Conservation (phyloP, 805 yeast species). For the Ogataea haglerorum region DNA sequence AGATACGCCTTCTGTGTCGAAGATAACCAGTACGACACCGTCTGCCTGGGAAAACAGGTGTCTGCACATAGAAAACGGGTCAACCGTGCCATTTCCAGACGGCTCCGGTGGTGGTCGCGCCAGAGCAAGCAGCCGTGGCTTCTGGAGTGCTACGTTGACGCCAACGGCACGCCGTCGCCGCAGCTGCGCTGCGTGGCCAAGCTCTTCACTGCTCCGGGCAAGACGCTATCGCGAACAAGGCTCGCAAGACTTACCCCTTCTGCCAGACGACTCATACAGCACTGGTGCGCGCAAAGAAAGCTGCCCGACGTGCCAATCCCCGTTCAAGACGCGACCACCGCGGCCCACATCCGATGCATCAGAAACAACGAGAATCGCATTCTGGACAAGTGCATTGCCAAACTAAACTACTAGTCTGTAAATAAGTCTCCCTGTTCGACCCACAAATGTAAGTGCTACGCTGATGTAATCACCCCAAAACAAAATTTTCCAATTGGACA, state of each 20-base stretch:
- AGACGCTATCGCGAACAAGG: background rate
- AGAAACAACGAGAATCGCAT: conserved; percentile 1
- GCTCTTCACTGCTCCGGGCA: conserved; percentile 27
- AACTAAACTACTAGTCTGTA: background rate
- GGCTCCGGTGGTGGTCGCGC: conserved; percentile 7
- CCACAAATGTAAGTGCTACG: background rate
- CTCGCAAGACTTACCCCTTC: conserved; percentile 3
- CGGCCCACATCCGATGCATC: conserved; percentile 1
- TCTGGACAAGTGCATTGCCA: conserved; percentile 2
- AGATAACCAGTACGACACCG: conserved; percentile 52
- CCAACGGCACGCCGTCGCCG: conserved; percentile 43
- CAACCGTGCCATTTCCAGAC: conserved; percentile 4
- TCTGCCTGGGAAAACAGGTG: conserved; percentile 53
- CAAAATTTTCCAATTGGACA: conserved; percentile 18
- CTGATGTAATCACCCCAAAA: conserved; percentile 6
- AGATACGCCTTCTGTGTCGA: conserved; percentile 73
- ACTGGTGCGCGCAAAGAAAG: conserved; percentile 10
- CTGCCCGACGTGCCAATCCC: background rate
- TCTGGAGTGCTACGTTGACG: conserved; percentile 37
- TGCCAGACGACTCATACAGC: conserved; percentile 5
- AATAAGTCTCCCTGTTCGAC: background rate
- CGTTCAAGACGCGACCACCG: background rate
- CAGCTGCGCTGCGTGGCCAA: conserved; percentile 43
- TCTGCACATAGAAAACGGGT: conserved; percentile 9
- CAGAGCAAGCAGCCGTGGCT: conserved; percentile 20